Percentiles rank a stretch among this genome's conserved stretches.
phyloP scores from a whole-genome alignment of 805 yeast species.

The Teunomyces pallodes region DNA sequence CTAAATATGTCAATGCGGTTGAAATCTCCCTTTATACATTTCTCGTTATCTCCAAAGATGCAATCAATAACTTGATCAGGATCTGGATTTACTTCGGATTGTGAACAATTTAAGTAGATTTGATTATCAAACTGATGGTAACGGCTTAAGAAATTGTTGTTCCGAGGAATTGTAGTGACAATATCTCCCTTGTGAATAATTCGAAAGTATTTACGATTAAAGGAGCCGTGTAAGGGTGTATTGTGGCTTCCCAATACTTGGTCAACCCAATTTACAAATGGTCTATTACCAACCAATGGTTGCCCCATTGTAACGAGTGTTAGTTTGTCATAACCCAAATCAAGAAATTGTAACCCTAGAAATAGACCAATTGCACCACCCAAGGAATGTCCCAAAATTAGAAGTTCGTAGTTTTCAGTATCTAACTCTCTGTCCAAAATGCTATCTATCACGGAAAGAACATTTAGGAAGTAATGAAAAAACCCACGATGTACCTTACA shows the following conservation, averaged over 20 bases:
- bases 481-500: conserved; percentile 40
- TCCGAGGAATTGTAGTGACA: conserved; percentile 28
- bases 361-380: conserved; percentile 44
- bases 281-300: conserved; percentile 41
- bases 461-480: conserved; percentile 25
- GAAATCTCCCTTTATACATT: conserved; percentile 33
- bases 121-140: conserved; percentile 38
- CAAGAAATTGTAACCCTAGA: conserved; percentile 34
- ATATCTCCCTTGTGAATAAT: conserved; percentile 28
- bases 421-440: conserved; percentile 16
- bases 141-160: conserved; percentile 12
- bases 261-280: conserved; percentile 38
- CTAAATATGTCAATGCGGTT: conserved; percentile 8
- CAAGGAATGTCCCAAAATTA: conserved; percentile 29
- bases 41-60: conserved; percentile 19
- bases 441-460: conserved; percentile 24
- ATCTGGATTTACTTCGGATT: conserved; percentile 21
- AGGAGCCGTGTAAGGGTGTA: conserved; percentile 18
- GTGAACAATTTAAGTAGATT: conserved; percentile 27
- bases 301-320: conserved; percentile 44
- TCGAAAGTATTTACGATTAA: conserved; percentile 17
- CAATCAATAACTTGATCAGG: conserved; percentile 34
- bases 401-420: conserved; percentile 12
- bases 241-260: conserved; percentile 26
- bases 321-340: conserved; percentile 29